phyloP scores from a whole-genome alignment of 208 protist genomes.

The Crithidia acanthocephali region DNA sequence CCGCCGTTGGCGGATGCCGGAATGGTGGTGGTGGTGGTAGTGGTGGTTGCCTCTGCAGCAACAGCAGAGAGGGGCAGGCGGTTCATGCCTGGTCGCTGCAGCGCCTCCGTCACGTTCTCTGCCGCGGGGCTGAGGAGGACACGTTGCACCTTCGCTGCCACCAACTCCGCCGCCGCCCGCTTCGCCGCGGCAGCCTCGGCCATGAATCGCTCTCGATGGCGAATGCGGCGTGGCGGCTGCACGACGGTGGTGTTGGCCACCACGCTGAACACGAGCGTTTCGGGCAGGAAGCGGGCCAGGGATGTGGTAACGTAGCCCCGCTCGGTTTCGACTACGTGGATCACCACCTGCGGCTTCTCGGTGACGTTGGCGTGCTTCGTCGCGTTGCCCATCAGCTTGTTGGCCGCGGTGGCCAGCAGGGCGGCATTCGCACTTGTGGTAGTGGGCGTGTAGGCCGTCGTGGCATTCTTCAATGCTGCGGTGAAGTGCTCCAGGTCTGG shows the following conservation, averaged over 20 bases:
- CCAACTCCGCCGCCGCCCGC: not conserved
- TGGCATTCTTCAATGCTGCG: not conserved
- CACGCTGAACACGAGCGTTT: conserved; percentile 23
- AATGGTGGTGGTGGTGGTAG: not conserved
- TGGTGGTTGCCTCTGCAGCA: not conserved
- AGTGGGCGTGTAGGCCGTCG: not conserved
- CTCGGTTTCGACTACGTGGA: conserved; percentile 23
- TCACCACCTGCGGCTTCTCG: conserved; percentile 5
- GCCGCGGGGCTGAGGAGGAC: conserved; percentile 10
- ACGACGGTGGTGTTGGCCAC: conserved; percentile 4
- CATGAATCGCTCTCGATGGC: not conserved
- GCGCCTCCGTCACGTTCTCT: conserved; percentile 5
- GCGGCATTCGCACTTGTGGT: too few relatives aligned
- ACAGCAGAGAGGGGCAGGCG: not conserved
- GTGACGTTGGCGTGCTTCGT: not conserved
- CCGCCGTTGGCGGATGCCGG: too few relatives aligned
- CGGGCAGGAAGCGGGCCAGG: conserved; percentile 12
- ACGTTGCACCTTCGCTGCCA: conserved; percentile 15
- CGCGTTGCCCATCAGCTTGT: too few relatives aligned
- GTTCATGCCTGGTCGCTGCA: conserved; percentile 4
- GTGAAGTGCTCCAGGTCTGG: conserved; percentile 21
- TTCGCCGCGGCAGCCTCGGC: not conserved
- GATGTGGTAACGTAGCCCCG: conserved; percentile 29
- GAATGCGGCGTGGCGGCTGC: not conserved
- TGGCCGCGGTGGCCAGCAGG: not conserved